phyloP scores from a whole-genome alignment of 2,329 filamentous ascomycete species.

The Akanthomyces muscarius region DNA sequence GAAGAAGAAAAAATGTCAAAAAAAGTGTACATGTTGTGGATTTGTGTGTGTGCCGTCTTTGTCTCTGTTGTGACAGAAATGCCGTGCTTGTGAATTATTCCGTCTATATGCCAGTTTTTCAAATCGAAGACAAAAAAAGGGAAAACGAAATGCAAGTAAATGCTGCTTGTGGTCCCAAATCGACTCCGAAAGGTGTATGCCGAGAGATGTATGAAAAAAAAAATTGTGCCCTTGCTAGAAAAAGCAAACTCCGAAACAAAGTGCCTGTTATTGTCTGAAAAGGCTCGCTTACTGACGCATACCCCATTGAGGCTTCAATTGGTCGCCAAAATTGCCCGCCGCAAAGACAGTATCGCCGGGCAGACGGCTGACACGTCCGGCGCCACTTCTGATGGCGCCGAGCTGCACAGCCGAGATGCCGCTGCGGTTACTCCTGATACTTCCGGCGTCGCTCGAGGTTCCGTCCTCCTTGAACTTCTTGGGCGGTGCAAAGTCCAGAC shows the following conservation, averaged over 20 bases:
- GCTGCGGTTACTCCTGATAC: conserved; percentile 61
- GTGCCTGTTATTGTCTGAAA: background rate
- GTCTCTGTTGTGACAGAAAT: conserved; percentile 16
- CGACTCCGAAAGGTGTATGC: conserved; percentile 16
- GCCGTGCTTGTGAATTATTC: conserved; percentile 10
- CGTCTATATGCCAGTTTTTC: conserved; percentile 17
- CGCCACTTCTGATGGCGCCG: conserved; percentile 72
- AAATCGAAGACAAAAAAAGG: background rate
- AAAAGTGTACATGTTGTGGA: conserved; percentile 12
- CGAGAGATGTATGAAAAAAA: conserved; percentile 13
- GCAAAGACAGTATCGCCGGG: conserved; percentile 80
- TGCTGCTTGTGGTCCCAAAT: conserved; percentile 12
- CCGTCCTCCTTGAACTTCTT: conserved; percentile 65
- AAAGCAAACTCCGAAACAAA: conserved; percentile 13
- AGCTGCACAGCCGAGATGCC: conserved; percentile 70
- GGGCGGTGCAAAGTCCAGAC: conserved; percentile 75
- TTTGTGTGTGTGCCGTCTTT: conserved; percentile 2
- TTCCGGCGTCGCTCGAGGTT: conserved; percentile 61
- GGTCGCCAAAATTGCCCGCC: conserved; percentile 58
- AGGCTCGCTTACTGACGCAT: conserved; percentile 41
- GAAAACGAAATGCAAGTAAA: conserved; percentile 9
- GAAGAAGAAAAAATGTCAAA: conserved; percentile 10
- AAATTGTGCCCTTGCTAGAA: conserved; percentile 11
- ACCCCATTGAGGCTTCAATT: conserved; percentile 57
- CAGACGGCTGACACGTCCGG: conserved; percentile 80